Evolutionary conservation across 768 basidiomycete species (phyloP), one percentile per base, ranked within the genome.

Genomic region (Flagelloscypha sp.): DNA sequence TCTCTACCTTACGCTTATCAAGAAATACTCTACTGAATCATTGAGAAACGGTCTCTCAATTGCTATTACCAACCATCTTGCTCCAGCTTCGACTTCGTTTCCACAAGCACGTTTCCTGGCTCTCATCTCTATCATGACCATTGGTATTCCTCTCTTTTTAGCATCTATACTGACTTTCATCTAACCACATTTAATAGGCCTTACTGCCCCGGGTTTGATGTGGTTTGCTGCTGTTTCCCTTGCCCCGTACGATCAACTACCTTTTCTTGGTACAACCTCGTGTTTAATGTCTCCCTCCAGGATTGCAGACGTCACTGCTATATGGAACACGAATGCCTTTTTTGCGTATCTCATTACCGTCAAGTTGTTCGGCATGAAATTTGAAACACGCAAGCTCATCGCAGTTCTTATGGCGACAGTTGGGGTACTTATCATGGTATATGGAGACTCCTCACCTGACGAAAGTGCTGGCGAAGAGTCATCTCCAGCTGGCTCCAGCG

Each of bases 251-350:
- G 6, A n/a, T 37, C 20, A 20, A 24, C 23, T 27, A 5, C 10
- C 16, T 25, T 23, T 10, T 35, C 33, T 35, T 10, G 21, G 20
- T 6, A 13, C 25, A 10, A 11, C 13, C 20, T 19, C 19, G 10
- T 13, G 15, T 12, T 46, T 37, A 36, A 35, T 37, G 34, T 28
- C 29, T 25, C 42, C 24, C 18, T 11, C 11, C 24, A 27, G 27
- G 30, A 29, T 18, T 35, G 48, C 23, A 45, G 31, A 38, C 35
- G 30, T 38, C 37, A 47, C 17, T 62, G 76, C 77, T 13, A 74
- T 90, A 18, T 89, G 85, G 78, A 93, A 94, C 52, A 79, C 84
- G 6, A 86, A 84, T 48, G 82, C 86, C 1, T 92, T 97, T 62
- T 92, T 89, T 56, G 84, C 86, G 5, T 98, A 97, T 52, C 53